phyloP scores from a whole-genome alignment of 208 protist species.

The Zelonia costaricensis region DNA sequence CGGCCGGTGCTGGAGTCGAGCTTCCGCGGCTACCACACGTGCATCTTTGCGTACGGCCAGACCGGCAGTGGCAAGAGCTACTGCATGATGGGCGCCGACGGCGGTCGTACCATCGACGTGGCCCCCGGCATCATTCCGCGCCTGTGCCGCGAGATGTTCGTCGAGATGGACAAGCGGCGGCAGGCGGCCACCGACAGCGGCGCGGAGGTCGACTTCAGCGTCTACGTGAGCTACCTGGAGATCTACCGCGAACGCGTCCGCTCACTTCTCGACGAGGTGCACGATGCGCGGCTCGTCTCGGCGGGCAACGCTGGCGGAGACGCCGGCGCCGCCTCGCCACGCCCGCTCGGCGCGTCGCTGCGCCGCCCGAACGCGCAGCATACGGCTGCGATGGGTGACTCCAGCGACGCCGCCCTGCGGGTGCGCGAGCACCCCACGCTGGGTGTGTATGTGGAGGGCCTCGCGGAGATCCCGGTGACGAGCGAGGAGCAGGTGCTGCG shows the following conservation, averaged over 20 bases:
- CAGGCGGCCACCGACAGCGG: slow-evolving; percentile 7
- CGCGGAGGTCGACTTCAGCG: slow-evolving; percentile 54
- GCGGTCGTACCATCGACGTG: slow-evolving; percentile 48
- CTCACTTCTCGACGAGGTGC: slow-evolving; percentile 58
- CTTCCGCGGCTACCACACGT: slow-evolving; percentile 87
- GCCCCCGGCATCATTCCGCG: slow-evolving; percentile 85
- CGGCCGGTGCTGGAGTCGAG: slow-evolving; percentile 81
- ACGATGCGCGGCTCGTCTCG: slow-evolving; percentile 5
- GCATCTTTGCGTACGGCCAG: slow-evolving; percentile 94
- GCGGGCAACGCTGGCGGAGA: background rate
- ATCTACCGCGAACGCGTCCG: slow-evolving; percentile 91
- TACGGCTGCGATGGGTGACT: slow-evolving; percentile 2
- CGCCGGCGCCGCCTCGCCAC: background rate
- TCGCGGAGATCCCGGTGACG: slow-evolving; percentile 65
- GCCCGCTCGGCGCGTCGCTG: background rate
- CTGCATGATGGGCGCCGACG: slow-evolving; percentile 87
- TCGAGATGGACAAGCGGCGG: slow-evolving; percentile 29
- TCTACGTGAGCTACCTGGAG: slow-evolving; percentile 90
- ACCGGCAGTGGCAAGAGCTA: slow-evolving; percentile 91
- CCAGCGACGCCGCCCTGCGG: slow-evolving; percentile 37
- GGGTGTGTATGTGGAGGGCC: slow-evolving; percentile 80
- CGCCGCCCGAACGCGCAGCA: slow-evolving; percentile 1
- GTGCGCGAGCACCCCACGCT: slow-evolving; percentile 80
- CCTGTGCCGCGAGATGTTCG: slow-evolving; percentile 77
- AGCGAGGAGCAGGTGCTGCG: slow-evolving; percentile 56